Conservation (phyloP, 1,139 yeast genomes). For the Hemisphaericaspora subhashii region DNA sequence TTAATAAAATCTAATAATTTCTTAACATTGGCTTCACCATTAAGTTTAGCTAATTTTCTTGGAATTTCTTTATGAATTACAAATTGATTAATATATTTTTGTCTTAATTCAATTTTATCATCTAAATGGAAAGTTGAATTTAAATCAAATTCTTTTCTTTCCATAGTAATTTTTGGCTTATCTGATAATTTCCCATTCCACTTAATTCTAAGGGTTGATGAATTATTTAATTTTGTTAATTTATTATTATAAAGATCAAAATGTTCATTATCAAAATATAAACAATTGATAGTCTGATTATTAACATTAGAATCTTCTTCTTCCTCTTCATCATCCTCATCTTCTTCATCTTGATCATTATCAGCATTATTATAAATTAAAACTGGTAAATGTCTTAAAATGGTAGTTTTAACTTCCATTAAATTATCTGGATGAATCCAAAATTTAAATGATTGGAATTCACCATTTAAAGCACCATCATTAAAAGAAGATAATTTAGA, state of each 20-base stretch:
- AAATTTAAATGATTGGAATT: conserved; percentile 79
- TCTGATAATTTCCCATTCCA: conserved; percentile 87
- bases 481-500: conserved; percentile 48
- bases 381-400: conserved; percentile 90
- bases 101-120: conserved; percentile 67
- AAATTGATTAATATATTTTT: conserved; percentile 46
- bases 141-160: conserved; percentile 69
- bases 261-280: conserved; percentile 82
- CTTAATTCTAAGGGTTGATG: conserved; percentile 76
- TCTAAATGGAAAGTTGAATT: conserved; percentile 56
- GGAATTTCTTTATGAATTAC: conserved; percentile 38
- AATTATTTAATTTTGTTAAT: conserved; percentile 66
- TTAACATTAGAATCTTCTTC: conserved; percentile 27
- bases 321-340: conserved; percentile 38
- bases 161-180: conserved; percentile 76
- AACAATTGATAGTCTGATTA: conserved; percentile 82
- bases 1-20: conserved; percentile 60
- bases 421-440: conserved; percentile 96
- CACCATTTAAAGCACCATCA: conserved; percentile 49
- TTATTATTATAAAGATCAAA: conserved; percentile 87
- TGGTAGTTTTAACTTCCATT: conserved; percentile 95
- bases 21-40: conserved; percentile 30
- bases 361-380: conserved; percentile 63
- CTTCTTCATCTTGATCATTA: conserved; percentile 36
- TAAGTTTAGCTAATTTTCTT: conserved; percentile 27